These are phyloP conservation scores for Fusarium floridanum DNA, from an alignment of 2,329 filamentous ascomycete genomes.

Conservation along the genomic window DNA sequence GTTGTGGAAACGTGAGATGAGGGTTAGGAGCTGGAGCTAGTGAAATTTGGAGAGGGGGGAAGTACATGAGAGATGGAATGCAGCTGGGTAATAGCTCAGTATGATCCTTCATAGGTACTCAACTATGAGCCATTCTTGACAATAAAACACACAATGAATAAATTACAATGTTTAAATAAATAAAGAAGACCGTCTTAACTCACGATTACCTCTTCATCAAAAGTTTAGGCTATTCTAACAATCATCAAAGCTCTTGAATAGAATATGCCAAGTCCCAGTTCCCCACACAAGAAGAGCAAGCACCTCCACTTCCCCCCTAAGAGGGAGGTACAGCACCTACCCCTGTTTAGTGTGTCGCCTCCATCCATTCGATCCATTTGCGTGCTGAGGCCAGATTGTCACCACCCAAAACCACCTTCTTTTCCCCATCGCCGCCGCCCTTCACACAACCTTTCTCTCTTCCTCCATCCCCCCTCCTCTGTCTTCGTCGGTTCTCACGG, in stretches of 20 bases:
- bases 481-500: not conserved
- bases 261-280: constrained; percentile 7
- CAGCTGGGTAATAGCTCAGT: not conserved
- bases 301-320: constrained; percentile 9
- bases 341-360: constrained; percentile 23
- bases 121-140: not conserved
- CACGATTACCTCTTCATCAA: not conserved
- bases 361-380: not conserved
- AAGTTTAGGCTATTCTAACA: not conserved
- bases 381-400: constrained; percentile 48
- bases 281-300: constrained; percentile 27
- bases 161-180: not conserved
- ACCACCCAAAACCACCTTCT: constrained; percentile 30
- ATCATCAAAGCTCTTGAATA: constrained; percentile 8
- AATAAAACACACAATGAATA: not conserved
- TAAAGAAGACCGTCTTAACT: not conserved
- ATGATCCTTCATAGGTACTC: not conserved
- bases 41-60: not conserved
- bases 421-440: constrained; percentile 37
- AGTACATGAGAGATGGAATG: not conserved
- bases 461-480: constrained; percentile 20
- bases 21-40: not conserved
- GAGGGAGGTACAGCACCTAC: not conserved
- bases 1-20: not conserved
- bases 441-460: constrained; percentile 32